Evolutionary conservation across 2,329 filamentous ascomycete genomes (phyloP), one percentile per base, ranked within the genome.

Genomic region (Fusarium albosuccineum): DNA sequence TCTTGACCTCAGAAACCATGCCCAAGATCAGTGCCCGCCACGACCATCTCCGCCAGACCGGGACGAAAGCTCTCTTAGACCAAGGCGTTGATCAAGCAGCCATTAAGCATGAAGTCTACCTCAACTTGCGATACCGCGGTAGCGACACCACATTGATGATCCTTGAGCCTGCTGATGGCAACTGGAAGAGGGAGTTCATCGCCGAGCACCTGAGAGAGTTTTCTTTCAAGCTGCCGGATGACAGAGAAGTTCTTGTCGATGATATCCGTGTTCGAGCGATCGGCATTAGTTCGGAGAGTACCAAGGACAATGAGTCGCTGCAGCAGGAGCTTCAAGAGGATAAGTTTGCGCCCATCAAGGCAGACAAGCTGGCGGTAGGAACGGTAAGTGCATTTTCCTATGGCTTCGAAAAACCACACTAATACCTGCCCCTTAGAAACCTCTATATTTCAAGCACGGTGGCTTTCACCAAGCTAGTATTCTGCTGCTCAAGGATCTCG

Each of bases 91-190:
- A 73, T 2, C 55, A 70, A 0, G 72, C 78, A 2, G 77, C 79
- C n/a, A 80, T 85, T 50, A 79, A 82, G 22, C 73, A 82, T 34
- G 76, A 82, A 41, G 71, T 70, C 14, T 82, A 78, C 63, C 73
- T 83, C 29, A 82, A 82, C 62, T 76, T 83, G 72, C 73, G 80
- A 14, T 83, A 83, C 46, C 72, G 74, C 4, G 81, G 81, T 10
- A 79, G 77, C 27, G 79, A 81, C 52, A 82, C 78, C 1, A 74
- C 75, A 1, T 70, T 83, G 16, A 82, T 81, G 76, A 79, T 82
- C 27, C 13, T 59, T 72, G 8, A 45, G 55, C 17, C 65, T 57
- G 49, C 36, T 10, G 49, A 52, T 13, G 53, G 39, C n/a, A 46
- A 48, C 22, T 45, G 72, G 16, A 72, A 52, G 36, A 36, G 73